These are phyloP conservation scores for Lyophyllum semitale DNA, from an alignment of 768 basidiomycete species.

Conservation along the genomic window DNA sequence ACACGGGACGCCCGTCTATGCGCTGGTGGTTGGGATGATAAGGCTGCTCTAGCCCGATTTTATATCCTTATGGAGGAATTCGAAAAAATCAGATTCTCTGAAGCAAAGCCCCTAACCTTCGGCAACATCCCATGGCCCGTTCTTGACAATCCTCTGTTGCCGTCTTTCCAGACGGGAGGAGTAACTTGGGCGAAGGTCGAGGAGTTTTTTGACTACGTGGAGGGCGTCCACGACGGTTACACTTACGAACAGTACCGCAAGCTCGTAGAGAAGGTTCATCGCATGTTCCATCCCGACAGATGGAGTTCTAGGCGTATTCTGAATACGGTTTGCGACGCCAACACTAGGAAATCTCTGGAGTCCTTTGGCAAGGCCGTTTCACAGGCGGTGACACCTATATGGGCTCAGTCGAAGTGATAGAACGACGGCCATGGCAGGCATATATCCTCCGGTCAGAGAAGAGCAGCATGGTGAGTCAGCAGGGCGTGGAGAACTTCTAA, in stretches of 20 bases:
- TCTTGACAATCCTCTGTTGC: neutral
- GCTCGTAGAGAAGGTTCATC: conserved; percentile 54
- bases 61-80: conserved; percentile 6
- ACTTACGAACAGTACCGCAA: conserved; percentile 45
- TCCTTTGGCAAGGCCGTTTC: conserved; percentile 56
- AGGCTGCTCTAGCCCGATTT: conserved; percentile 5
- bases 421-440: too few relatives aligned
- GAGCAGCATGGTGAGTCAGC: too few relatives aligned
- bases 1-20: conserved; percentile 4
- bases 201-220: conserved; percentile 47
- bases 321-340: conserved; percentile 42
- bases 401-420: conserved; percentile 33
- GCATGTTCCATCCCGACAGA: conserved; percentile 59
- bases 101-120: conserved; percentile 3
- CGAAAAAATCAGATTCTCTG: conserved; percentile 21
- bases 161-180: neutral
- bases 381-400: conserved; percentile 60
- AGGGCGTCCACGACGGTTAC: conserved; percentile 37
- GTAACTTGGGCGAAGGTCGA: conserved; percentile 53
- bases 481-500: too few relatives aligned
- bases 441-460: too few relatives aligned
- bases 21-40: conserved; percentile 1
- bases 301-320: conserved; percentile 56
- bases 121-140: conserved; percentile 5
- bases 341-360: conserved; percentile 41